A percentile compares a stretch with the other conserved stretches of the same genome.
Evolutionary conservation across 495 filamentous ascomycete genomes (phyloP).

Genomic region (Hypoxylon intermedium): DNA sequence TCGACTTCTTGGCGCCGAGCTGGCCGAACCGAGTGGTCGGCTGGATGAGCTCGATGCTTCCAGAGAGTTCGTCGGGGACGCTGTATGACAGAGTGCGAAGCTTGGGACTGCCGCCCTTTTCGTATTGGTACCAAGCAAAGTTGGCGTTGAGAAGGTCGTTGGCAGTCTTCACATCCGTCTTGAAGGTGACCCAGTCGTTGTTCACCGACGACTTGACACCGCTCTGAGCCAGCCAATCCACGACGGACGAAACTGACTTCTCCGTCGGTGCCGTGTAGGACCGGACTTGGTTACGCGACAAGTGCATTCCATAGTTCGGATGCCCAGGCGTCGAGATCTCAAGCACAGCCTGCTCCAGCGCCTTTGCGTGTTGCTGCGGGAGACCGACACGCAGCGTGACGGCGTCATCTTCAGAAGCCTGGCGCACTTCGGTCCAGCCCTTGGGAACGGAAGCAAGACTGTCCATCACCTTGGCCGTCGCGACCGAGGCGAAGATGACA

Average conservation of each 20-base stretch:
- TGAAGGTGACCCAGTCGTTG: conserved; percentile 59
- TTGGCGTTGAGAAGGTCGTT: conserved; percentile 58
- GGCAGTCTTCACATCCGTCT: conserved; percentile 54
- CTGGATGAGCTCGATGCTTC: conserved; percentile 63
- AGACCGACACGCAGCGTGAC: conserved; percentile 54
- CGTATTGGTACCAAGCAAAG: conserved; percentile 53
- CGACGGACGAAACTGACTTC: conserved; percentile 46
- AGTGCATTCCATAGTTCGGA: conserved; percentile 57
- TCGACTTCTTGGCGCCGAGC: conserved; percentile 39
- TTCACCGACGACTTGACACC: conserved; percentile 51
- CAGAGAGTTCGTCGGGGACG: conserved; percentile 57
- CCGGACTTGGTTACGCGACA: conserved; percentile 55
- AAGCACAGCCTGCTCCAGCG: conserved; percentile 56
- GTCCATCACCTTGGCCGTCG: conserved; percentile 58
- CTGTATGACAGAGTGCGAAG: conserved; percentile 67
- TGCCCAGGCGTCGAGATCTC: conserved; percentile 59
- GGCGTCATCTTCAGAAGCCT: conserved; percentile 39
- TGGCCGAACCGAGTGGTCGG: conserved; percentile 64
- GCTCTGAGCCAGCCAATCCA: conserved; percentile 54
- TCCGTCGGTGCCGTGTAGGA: conserved; percentile 54
- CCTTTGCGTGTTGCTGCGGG: conserved; percentile 57
- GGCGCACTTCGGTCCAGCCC: conserved; percentile 53
- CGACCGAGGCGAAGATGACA: conserved; percentile 48
- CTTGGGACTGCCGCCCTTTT: conserved; percentile 37
- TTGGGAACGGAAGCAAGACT: conserved; percentile 50